phyloP scores from a whole-genome alignment of 108 stramenopile species.

The Pseudonitzschia multiseries region DNA sequence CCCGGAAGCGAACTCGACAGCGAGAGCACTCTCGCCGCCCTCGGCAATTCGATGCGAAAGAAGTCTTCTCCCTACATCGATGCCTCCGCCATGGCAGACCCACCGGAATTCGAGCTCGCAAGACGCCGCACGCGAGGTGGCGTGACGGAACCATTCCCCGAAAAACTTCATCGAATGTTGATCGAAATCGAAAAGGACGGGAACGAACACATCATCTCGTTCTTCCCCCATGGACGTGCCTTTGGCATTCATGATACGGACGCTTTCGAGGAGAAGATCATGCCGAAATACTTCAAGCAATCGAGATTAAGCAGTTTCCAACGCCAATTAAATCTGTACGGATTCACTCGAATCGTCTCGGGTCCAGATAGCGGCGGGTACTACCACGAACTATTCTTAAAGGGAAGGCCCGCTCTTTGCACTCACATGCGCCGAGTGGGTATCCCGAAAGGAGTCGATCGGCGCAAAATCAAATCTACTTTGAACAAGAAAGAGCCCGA shows the following conservation, averaged over 20 bases:
- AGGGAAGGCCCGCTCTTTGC: slow-evolving; percentile 16
- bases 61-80: slow-evolving; percentile 36
- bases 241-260: slow-evolving; percentile 58
- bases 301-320: slow-evolving; percentile 62
- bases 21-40: slow-evolving; percentile 20
- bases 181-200: slow-evolving; percentile 59
- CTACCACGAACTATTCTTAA: slow-evolving; percentile 25
- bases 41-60: slow-evolving; percentile 29
- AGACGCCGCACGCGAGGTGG: slow-evolving; percentile 44
- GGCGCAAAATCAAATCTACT: slow-evolving; percentile 35
- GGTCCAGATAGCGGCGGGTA: slow-evolving; percentile 42
- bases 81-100: slow-evolving; percentile 26
- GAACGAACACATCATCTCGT: slow-evolving; percentile 45
- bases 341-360: slow-evolving; percentile 61
- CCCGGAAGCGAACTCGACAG: slow-evolving; percentile 11
- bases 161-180: slow-evolving; percentile 75
- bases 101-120: slow-evolving; percentile 14
- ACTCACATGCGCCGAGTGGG: slow-evolving; percentile 27
- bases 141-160: slow-evolving; percentile 52
- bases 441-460: slow-evolving; percentile 49
- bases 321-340: slow-evolving; percentile 82
- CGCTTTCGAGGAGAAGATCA: slow-evolving; percentile 64
- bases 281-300: slow-evolving; percentile 76
- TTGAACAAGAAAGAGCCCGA: slow-evolving; percentile 41
- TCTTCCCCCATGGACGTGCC: slow-evolving; percentile 65